Evolutionary conservation across 345 rosid species (phyloP), one percentile per base, ranked within the genome.

Genomic region (Chamaenerion angustifolium): DNA sequence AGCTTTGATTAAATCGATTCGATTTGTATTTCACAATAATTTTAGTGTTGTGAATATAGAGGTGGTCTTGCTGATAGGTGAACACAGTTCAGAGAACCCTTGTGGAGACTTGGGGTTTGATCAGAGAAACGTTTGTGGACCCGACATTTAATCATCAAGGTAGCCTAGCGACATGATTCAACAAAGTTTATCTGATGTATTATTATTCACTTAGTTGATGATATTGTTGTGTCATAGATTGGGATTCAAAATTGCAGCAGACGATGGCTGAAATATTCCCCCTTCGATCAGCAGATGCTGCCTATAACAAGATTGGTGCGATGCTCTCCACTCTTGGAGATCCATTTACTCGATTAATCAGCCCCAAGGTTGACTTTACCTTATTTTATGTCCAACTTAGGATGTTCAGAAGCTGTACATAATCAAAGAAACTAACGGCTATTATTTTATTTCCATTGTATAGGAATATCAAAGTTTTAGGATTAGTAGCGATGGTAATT

Each of bases 251-350:
- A 71, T 58, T 88, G 70, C 95, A 82, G 69, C 92, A 88, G 61
- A 88, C 92, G 0, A 82, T 88, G 97, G 80, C 72, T 55, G 95
- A 88, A 54, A 88, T 88, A 71, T 88, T 84, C 70, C 84, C 94
- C 1, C 11, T 84, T 48, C 77, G 72, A 54, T 81, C 95, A 52
- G 85, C 92, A 31, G 95, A 88, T 60, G 88, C 80, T 0, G 97
- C 95, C 0, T 88, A 84, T 42, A 71, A 60, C 31, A 84, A 80
- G 69, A 67, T 88, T 52, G 76, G 76, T 43, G 77, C 73, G 12
- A 88, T 88, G 96, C 90, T 88, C 56, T 81, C 96, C 44, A 79
- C 94, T 40, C 96, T 88, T 17, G 94, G 94, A 37, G 96, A 88
- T 67, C 96, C 94, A 2, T 84, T 81, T 54, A 88, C 96, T 56